phyloP scores from a whole-genome alignment of 495 filamentous ascomycete genomes.

The Penicillium mononematosum region DNA sequence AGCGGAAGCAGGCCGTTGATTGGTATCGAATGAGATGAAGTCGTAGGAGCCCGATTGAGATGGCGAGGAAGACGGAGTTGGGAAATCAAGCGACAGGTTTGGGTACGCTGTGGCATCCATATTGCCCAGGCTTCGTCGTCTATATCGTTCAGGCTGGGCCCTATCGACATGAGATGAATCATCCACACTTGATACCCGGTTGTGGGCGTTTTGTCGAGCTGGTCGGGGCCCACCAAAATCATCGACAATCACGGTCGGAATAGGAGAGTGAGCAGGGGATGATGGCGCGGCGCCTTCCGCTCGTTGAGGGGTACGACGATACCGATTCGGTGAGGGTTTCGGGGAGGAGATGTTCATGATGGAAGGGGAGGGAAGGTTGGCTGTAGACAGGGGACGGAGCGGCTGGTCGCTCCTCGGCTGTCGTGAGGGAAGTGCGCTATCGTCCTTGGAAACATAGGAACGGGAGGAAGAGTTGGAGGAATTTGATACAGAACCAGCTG shows the following conservation, averaged over 20 bases:
- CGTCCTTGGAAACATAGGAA: slow-evolving; percentile 48
- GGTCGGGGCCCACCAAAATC: slow-evolving; percentile 22
- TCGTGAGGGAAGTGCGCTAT: slow-evolving; percentile 47
- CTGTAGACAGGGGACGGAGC: slow-evolving; percentile 52
- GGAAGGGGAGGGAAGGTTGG: slow-evolving; percentile 48
- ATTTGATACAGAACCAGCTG: slow-evolving; percentile 61
- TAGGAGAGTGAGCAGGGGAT: slow-evolving; percentile 34
- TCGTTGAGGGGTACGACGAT: slow-evolving; percentile 57
- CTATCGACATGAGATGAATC: slow-evolving; percentile 47
- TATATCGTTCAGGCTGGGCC: slow-evolving; percentile 62
- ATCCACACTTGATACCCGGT: slow-evolving; percentile 53
- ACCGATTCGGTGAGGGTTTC: slow-evolving; percentile 67
- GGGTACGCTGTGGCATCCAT: slow-evolving; percentile 60
- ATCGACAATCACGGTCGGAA: slow-evolving; percentile 22
- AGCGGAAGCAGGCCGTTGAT: slow-evolving; percentile 46
- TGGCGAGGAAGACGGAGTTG: slow-evolving; percentile 24
- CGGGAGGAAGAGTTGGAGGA: slow-evolving; percentile 47
- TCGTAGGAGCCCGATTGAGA: slow-evolving; percentile 33
- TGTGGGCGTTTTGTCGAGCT: slow-evolving; percentile 29
- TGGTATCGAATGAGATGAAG: slow-evolving; percentile 36
- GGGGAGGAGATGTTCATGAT: slow-evolving; percentile 47
- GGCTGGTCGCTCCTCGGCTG: slow-evolving; percentile 36
- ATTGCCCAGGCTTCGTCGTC: slow-evolving; percentile 79
- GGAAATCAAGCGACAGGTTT: slow-evolving; percentile 40
- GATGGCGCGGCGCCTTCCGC: slow-evolving; percentile 44